Evolutionary conservation across 2,329 filamentous ascomycete genomes (phyloP), one percentile per base, ranked within the genome.

Genomic region (Trichophyton schoenleinii): DNA sequence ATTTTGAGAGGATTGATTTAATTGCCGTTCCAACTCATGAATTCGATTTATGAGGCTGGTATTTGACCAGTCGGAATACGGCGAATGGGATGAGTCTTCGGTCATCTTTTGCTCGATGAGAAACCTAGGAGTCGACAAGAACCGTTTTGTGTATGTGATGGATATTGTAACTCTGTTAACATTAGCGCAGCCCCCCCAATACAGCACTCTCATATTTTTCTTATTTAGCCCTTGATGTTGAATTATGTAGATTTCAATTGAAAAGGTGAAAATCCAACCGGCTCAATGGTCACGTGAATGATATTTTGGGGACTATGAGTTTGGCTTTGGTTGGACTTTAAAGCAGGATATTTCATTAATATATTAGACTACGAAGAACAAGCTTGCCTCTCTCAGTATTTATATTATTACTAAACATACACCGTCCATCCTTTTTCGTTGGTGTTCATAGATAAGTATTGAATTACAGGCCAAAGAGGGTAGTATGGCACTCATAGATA

Each of bases 41-140:
- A 95, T 84, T 46, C 87, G 81, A 65, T 82, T 76, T 49, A 94
- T 81, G 42, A 94, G 82, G 52, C 83, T 83, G 44, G 84, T 79
- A 64, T 83, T 84, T 60, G 81, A 85, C 87, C 87, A 91, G 65
- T 78, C 79, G 46, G 79, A 78, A 74, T 58, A 58, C 22, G n/a
- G 55, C 15, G 91, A 66, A 80, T 75, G 7, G 53, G 59, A 34
- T 57, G 48, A 8, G 11, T 58, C 13, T 31, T 49, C 38, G 41
- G 53, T 9, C 18, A 34, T 53, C 5, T 44, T 20, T 49, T 48
- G 38, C 22, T 28, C 18, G 25, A 25, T 22, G 20, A n/a, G 18
- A 34, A 44, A 31, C 48, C 25, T n/a, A 7, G 41, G 18, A 25
- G 20, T 55, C 9, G 46, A 41, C 1, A 31, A 4, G 22, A 31